These are phyloP conservation scores for Saccharomycopsis fodiens DNA, from an alignment of 805 yeast species.

Conservation along the genomic window DNA sequence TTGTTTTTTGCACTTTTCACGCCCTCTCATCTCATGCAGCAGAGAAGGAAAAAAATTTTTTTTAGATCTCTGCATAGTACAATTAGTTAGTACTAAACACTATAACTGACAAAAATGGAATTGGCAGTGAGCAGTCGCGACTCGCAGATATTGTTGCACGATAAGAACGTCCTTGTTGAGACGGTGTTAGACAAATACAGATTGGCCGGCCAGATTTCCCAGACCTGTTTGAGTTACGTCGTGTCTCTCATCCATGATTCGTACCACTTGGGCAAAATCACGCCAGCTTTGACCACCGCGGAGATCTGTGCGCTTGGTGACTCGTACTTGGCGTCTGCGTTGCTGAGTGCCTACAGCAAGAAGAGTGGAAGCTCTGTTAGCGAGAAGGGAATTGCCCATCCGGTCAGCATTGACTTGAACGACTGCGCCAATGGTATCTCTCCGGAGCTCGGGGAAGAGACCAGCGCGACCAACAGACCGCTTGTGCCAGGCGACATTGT, in stretches of 20 bases:
- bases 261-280: constrained; percentile 50
- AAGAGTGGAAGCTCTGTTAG: constrained; percentile 43
- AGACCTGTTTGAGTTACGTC: constrained; percentile 67
- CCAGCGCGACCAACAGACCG: constrained; percentile 25
- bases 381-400: constrained; percentile 90
- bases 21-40: background rate
- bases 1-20: constrained; percentile 24
- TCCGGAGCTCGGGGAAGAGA: constrained; percentile 54
- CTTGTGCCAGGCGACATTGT: constrained; percentile 77
- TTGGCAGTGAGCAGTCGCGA: constrained; percentile 70
- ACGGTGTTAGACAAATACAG: constrained; percentile 73
- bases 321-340: constrained; percentile 55
- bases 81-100: background rate
- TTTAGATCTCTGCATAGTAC: background rate
- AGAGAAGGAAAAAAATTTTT: background rate
- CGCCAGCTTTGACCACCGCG: constrained; percentile 42
- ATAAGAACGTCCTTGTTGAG: constrained; percentile 59
- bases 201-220: constrained; percentile 82
- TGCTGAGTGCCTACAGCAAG: constrained; percentile 53
- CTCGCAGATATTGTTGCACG: constrained; percentile 61
- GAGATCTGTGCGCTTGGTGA: constrained; percentile 83
- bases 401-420: constrained; percentile 83
- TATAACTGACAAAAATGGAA: constrained; percentile 44
- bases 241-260: constrained; percentile 61
- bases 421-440: constrained; percentile 72